Conservation (phyloP, 1,284 basidiomycete genomes). For the Cryptococcus depauperatus region DNA sequence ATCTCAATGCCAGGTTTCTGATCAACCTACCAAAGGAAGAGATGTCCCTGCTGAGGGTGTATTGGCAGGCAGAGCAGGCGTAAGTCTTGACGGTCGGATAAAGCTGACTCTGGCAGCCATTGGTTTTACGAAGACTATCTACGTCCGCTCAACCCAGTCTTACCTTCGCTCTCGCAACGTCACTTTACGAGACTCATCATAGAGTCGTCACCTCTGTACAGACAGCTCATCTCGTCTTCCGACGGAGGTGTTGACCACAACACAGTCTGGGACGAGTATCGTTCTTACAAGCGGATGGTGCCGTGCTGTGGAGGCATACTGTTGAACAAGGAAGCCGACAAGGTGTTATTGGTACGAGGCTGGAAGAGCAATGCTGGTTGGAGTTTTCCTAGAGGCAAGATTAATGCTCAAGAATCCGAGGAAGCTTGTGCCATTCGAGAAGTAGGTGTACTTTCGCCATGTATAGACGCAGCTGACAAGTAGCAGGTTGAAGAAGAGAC, state of each 20-base stretch:
- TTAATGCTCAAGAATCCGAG: slow-evolving; percentile 84
- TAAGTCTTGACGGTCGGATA: slow-evolving; percentile 46
- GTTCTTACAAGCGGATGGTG: slow-evolving; percentile 90
- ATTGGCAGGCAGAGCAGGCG: slow-evolving; percentile 99
- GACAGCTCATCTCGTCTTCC: slow-evolving; percentile 17
- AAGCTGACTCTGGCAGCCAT: slow-evolving; percentile 55
- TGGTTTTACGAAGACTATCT: slow-evolving; percentile 99
- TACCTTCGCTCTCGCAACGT: slow-evolving; percentile 82
- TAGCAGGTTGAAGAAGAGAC: slow-evolving; percentile 83
- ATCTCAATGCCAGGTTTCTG: slow-evolving; percentile 92
- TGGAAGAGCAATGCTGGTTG: slow-evolving; percentile 95
- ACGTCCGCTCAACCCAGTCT: slow-evolving; percentile 75
- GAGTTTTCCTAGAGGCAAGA: slow-evolving; percentile 99
- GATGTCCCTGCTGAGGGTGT: slow-evolving; percentile 82
- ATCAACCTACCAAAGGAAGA: slow-evolving; percentile 93
- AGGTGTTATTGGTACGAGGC: slow-evolving; percentile 92
- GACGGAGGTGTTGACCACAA: slow-evolving; percentile 35
- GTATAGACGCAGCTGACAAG: background rate
- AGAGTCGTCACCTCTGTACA: slow-evolving; percentile 41
- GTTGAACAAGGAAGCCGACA: slow-evolving; percentile 83
- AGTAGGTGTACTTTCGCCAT: slow-evolving; percentile 53
- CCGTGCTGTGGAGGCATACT: slow-evolving; percentile 99
- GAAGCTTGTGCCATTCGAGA: slow-evolving; percentile 81
- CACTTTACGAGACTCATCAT: slow-evolving; percentile 93
- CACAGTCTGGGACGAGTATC: slow-evolving; percentile 48